Evolutionary conservation across 1,139 yeast species (phyloP).

Genomic region (Taphrina wiesneri): DNA sequence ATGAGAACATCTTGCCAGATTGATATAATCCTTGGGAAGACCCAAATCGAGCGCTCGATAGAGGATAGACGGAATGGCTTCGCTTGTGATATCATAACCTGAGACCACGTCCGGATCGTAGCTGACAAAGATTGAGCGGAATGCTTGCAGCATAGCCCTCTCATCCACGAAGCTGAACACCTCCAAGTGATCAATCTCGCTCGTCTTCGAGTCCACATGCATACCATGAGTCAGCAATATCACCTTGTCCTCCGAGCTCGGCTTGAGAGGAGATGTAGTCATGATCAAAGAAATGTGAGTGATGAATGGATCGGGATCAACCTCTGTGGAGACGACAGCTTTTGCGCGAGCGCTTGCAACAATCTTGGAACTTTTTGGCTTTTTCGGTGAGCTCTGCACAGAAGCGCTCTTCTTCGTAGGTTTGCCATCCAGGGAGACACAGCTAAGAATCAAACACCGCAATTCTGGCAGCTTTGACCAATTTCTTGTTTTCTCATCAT

Average conservation of each 20-base stretch:
- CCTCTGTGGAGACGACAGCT: not conserved
- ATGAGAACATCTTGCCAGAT: conserved; percentile 19
- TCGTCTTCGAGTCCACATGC: not conserved
- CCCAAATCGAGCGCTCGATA: conserved; percentile 22
- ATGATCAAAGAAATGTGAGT: not conserved
- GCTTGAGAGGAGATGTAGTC: conserved; percentile 1
- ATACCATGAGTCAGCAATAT: conserved; percentile 21
- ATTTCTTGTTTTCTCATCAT: conserved; percentile 17
- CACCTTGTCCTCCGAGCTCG: not conserved
- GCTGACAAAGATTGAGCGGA: conserved; percentile 13
- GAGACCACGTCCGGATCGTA: conserved; percentile 31
- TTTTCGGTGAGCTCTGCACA: conserved; percentile 9
- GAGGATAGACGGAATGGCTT: conserved; percentile 27
- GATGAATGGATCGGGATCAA: conserved; percentile 12
- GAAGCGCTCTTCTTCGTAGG: not conserved
- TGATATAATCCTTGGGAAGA: conserved; percentile 13
- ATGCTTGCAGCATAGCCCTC: conserved; percentile 9
- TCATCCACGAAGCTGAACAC: conserved; percentile 7
- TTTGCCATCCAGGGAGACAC: conserved; percentile 1
- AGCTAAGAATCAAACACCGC: conserved; percentile 11
- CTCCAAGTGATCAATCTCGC: not conserved
- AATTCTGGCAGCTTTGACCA: conserved; percentile 21
- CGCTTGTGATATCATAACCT: conserved; percentile 29
- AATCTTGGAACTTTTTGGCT: conserved; percentile 13
- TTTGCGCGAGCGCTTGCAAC: not conserved